A percentile compares a stretch with the other conserved stretches of the same genome.
Evolutionary conservation across 148 eudicot species (phyloP).

Genomic region (Persicaria tinctoria): DNA sequence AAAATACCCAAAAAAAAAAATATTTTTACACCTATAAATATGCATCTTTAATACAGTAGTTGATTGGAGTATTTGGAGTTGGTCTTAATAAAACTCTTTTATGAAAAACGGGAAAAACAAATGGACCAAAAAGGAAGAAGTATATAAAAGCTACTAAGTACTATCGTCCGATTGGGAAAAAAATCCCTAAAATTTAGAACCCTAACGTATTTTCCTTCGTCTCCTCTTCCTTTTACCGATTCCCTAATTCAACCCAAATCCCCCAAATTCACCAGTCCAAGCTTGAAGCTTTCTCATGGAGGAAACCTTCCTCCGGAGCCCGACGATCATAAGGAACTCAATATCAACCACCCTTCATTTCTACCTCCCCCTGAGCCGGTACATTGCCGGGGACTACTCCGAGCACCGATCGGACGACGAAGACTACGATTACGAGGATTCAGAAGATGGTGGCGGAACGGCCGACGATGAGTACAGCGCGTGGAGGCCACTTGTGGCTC

Average conservation of each 20-base stretch:
- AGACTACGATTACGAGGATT: slow-evolving; percentile 5
- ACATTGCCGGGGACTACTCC: slow-evolving; percentile 15
- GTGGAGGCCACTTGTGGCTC: slow-evolving; percentile 77
- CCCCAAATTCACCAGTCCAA: not conserved
- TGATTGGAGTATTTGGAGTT: too few relatives aligned
- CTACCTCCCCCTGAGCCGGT: slow-evolving; percentile 20
- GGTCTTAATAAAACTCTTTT: not conserved
- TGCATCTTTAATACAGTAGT: too few relatives aligned
- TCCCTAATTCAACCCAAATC: not conserved
- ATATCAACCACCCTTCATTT: slow-evolving; percentile 18
- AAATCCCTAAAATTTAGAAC: not conserved
- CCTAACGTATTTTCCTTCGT: not conserved
- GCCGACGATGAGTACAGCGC: slow-evolving; percentile 32
- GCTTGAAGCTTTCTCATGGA: slow-evolving; percentile 1
- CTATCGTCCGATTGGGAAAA: not conserved
- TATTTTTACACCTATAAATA: too few relatives aligned
- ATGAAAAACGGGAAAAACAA: not conserved
- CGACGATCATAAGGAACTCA: slow-evolving; percentile 22
- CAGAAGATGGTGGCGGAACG: slow-evolving; percentile 16
- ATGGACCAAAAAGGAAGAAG: not conserved
- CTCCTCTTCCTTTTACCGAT: not conserved
- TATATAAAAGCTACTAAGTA: not conserved
- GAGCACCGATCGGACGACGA: slow-evolving; percentile 22
- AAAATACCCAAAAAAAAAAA: too few relatives aligned
- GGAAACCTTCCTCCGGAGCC: slow-evolving; percentile 15